Base-by-base conservation (phyloP, 257 asterid species). In the Handroanthus guayacan region DNA sequence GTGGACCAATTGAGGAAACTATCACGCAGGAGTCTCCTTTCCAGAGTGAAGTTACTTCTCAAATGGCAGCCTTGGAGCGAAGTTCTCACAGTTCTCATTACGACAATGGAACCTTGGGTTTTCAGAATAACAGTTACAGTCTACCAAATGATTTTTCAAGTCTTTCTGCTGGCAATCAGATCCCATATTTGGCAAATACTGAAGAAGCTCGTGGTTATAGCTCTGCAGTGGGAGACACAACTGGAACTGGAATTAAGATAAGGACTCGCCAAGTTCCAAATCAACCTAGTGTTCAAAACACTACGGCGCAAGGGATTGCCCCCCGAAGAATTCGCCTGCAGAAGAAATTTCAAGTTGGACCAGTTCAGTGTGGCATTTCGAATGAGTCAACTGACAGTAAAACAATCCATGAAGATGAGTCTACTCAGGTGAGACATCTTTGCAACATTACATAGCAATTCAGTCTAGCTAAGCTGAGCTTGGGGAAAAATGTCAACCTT, bases 261-360 rank as follows among this genome's bases (percentile, higher is more conserved):
- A 87, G 91, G 85, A 5, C 76, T 48, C 94, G 95, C 37, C 83
- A 34, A 50, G 20, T 8, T 47, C 83, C 72, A 37, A 84, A 63
- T 25, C 81, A 58, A 67, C 34, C 78, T 6, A 54, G 11, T 48
- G 58, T 47, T 14, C 79, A 70, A 44, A 77, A 60, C 54, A 6
- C 67, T 31, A 64, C 52, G 17, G 38, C 45, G 0, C 96, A 86
- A n/a, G 99, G 99, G 72, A 82, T 85, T 69, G 97, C 97, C 25
- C 74, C 81, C 2, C 88, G 85, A 87, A 93, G 97, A 86, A 47
- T 95, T 48, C 97, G 91, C 56, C 71, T 91, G 50, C 82, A 75
- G 81, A 62, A 14, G 85, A 88, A 78, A 64, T 80, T 81, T 55
- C 87, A 89, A 80, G 84, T 80, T 67, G 97, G 95, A 60, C 80